Base-by-base conservation (phyloP, 1,139 yeast genomes). In the Sugiyamaella neomexicana region DNA sequence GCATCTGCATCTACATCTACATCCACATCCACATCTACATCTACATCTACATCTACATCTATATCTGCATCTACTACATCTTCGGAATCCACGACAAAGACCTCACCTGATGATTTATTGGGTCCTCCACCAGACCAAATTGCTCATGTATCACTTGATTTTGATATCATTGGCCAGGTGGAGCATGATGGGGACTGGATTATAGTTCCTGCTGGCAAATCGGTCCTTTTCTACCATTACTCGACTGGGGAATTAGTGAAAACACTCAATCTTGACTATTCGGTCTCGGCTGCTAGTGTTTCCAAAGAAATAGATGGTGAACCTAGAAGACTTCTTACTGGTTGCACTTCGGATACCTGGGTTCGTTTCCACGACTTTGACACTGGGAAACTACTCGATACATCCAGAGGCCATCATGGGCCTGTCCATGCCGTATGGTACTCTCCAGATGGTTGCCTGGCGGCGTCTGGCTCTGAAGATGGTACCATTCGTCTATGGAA, bases 401-500 rank as follows among this genome's bases (percentile, higher is more conserved):
- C 65, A 17, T 58, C 55, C 46, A 70, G 67, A 49, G 73, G 71
- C 4, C 75, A 72, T 49, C 75, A 71, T 55, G 75, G 75, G 1
- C 74, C 75, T 0, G 73, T 72, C 9, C 74, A 71, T 55, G 63
- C 72, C 2, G 63, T 70, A 1, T 58, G 66, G 29, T 71, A 64
- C 53, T 69, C 74, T 8, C 75, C 74, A 2, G 73, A 71, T 50
- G 72, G 73, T 1, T 58, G 62, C 23, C 45, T 71, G 15, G 65
- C 78, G 58, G 89, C 86, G 0, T 80, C 89, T 0, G 90, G 89
- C 44, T 80, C 87, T 2, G 83, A 81, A 55, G 90, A 85, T 64
- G 89, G 89, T 9, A 71, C 85, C 2, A 83, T 85, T 15, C 72
- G 89, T 50, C 72, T 85, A 37, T 85, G 90, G 91, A 71, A 71